Conservation (phyloP, 2,329 filamentous ascomycete genomes). For the Cryoendolithus antarcticus region DNA sequence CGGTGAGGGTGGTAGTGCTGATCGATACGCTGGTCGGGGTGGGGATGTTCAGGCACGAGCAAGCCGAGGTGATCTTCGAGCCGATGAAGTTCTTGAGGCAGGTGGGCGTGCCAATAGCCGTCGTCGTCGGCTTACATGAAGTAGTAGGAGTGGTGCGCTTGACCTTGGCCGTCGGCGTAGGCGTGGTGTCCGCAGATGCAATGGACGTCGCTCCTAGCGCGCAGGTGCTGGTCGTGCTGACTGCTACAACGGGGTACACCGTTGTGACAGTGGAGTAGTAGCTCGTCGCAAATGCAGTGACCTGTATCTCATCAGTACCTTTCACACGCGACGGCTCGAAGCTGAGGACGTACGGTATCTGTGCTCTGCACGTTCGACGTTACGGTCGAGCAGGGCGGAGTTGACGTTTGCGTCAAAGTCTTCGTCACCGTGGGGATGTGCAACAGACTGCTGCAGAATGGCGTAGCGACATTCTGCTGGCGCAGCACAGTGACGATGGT, state of each 20-base stretch:
- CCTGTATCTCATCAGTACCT: too few species aligned
- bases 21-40: constrained; percentile 2
- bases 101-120: constrained; percentile 2
- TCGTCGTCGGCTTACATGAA: not conserved
- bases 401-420: constrained; percentile 1
- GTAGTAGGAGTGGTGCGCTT: constrained; percentile 1
- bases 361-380: constrained; percentile 1
- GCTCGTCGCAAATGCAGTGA: not conserved
- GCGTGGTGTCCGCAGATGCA: not conserved
- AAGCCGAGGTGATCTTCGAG: constrained; percentile 3
- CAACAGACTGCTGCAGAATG: constrained; percentile 2
- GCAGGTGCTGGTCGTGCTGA: constrained; percentile 1
- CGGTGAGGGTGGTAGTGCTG: constrained; percentile 1
- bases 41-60: constrained; percentile 6
- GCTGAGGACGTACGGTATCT: too few species aligned
- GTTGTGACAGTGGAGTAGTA: constrained; percentile 1
- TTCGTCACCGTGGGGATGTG: not conserved
- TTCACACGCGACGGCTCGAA: too few species aligned
- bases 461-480: constrained; percentile 4
- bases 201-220: constrained; percentile 1
- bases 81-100: constrained; percentile 2
- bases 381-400: constrained; percentile 1
- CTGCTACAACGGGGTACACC: constrained; percentile 3
- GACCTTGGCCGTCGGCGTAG: not conserved
- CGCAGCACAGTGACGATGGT: constrained; percentile 2